Conservation (phyloP, 2,329 filamentous ascomycete species). For the Xylariaceae sp. region DNA sequence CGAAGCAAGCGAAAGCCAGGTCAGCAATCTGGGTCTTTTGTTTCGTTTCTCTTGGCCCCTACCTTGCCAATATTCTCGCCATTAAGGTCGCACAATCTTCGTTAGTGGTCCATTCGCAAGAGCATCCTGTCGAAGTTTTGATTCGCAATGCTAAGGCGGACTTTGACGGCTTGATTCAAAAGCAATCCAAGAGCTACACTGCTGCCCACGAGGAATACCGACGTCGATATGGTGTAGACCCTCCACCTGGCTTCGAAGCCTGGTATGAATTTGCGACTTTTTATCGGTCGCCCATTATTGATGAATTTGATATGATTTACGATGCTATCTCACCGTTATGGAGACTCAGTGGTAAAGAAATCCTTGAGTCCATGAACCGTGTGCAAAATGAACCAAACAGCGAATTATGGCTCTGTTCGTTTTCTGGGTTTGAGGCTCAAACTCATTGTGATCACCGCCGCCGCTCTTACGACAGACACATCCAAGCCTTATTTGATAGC, state of each 20-base stretch:
- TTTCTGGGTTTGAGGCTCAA: slow-evolving; percentile 28
- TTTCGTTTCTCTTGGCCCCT: slow-evolving; percentile 37
- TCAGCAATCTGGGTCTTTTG: slow-evolving; percentile 37
- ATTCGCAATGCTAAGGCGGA: slow-evolving; percentile 30
- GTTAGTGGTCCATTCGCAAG: slow-evolving; percentile 3
- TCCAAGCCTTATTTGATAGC: slow-evolving; percentile 37
- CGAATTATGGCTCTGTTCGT: slow-evolving; percentile 45
- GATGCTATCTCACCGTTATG: slow-evolving; percentile 45
- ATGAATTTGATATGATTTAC: slow-evolving; percentile 52
- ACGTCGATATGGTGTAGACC: slow-evolving; percentile 45
- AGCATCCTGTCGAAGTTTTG: slow-evolving; percentile 43
- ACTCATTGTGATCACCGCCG: slow-evolving; percentile 40
- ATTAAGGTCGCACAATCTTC: slow-evolving; percentile 26
- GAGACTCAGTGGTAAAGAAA: slow-evolving; percentile 40
- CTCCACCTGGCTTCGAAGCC: slow-evolving; percentile 49
- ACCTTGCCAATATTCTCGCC: slow-evolving; percentile 32
- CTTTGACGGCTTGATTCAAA: slow-evolving; percentile 38
- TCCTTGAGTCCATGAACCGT: slow-evolving; percentile 34
- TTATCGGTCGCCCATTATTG: slow-evolving; percentile 49
- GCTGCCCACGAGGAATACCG: slow-evolving; percentile 46
- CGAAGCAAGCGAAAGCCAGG: slow-evolving; percentile 35
- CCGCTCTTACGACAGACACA: slow-evolving; percentile 40
- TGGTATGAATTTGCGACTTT: slow-evolving; percentile 49
- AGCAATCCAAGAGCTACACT: slow-evolving; percentile 43
- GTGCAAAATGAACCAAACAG: slow-evolving; percentile 28